A percentile compares a stretch with the other conserved stretches of the same genome.
These are phyloP conservation scores for Diphasiastrum complanatum DNA, from an alignment of 83 land plant genomes.

Conservation along the genomic window DNA sequence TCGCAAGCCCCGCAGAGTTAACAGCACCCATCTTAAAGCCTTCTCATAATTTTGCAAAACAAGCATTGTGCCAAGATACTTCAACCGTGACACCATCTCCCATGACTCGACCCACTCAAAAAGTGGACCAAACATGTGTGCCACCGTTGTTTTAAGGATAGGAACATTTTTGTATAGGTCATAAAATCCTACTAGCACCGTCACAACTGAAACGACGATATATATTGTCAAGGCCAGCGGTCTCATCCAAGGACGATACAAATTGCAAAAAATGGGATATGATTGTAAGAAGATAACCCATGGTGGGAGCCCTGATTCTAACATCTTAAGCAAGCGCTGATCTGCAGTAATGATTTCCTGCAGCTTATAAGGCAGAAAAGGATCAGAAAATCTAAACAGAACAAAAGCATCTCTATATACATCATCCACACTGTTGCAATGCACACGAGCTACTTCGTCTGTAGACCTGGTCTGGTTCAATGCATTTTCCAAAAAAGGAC, in stretches of 20 bases:
- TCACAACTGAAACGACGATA: constrained; percentile 57
- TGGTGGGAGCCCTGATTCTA: constrained; percentile 82
- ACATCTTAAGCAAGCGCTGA: constrained; percentile 58
- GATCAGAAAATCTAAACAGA: constrained; percentile 62
- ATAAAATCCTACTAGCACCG: constrained; percentile 86
- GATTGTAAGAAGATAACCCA: constrained; percentile 96
- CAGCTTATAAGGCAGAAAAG: constrained; percentile 61
- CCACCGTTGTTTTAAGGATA: constrained; percentile 67
- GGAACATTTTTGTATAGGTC: constrained; percentile 97
- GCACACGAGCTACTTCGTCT: constrained; percentile 3
- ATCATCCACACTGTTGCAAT: constrained; percentile 13
- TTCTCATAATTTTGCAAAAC: constrained; percentile 81
- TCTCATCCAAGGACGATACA: constrained; percentile 96
- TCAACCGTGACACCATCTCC: constrained; percentile 90
- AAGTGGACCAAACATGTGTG: constrained; percentile 68
- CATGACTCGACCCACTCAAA: constrained; percentile 95
- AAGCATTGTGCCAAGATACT: constrained; percentile 81
- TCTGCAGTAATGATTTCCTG: constrained; percentile 60
- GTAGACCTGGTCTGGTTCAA: too few species aligned
- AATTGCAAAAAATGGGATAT: constrained; percentile 67
- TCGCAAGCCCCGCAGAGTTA: constrained; percentile 29
- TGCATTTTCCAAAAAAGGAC: too few species aligned
- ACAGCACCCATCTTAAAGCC: constrained; percentile 56
- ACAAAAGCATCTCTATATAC: constrained; percentile 53
- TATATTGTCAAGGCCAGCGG: constrained; percentile 71